Evolutionary conservation across 805 yeast species (phyloP), one percentile per base, ranked within the genome.

Genomic region (Barnettozyma sp.): DNA sequence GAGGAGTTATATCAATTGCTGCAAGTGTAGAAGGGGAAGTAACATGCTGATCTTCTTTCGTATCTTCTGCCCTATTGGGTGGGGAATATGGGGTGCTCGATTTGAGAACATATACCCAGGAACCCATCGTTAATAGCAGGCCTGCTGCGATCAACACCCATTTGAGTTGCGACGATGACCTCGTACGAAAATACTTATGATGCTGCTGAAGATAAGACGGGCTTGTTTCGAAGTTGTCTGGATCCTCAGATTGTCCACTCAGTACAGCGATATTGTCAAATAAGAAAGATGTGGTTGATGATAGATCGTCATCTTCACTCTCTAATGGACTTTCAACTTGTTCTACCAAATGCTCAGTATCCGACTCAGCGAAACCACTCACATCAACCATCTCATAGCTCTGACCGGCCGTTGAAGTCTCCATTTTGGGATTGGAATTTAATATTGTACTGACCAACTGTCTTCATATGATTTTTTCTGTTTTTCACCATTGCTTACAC

Each of bases 321-420:
- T 27, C 22, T 23, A 32, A 7, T 5, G 18, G 24, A 17, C 20
- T 13, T 16, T 10, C 29, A 13, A 15, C 6, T n/a, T 31, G 27
- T 7, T 14, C n/a, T 31, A 16, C n/a, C 26, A 33, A 2, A 8
- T 16, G 30, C 10, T 18, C 22, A 4, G 20, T 13, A 25, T 26
- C 30, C 17, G 20, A 15, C 10, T 25, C 31, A 2, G 10, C 7
- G 24, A 33, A 26, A 15, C 26, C 16, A 7, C 18, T 9, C 11
- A 17, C 23, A 19, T 36, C 32, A 11, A 30, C 39, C 39, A 36
- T 36, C 34, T 36, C 39, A 16, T 26, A 36, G 35, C 35, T 36
- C 24, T 31, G 32, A 8, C n/a, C 20, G 20, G 28, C 19, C 7
- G n/a, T n/a, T n/a, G n/a, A n/a, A n/a, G n/a, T n/a, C n/a, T n/a